phyloP scores from a whole-genome alignment of 1,139 yeast species.

The Debaryomycetaceae sp. region DNA sequence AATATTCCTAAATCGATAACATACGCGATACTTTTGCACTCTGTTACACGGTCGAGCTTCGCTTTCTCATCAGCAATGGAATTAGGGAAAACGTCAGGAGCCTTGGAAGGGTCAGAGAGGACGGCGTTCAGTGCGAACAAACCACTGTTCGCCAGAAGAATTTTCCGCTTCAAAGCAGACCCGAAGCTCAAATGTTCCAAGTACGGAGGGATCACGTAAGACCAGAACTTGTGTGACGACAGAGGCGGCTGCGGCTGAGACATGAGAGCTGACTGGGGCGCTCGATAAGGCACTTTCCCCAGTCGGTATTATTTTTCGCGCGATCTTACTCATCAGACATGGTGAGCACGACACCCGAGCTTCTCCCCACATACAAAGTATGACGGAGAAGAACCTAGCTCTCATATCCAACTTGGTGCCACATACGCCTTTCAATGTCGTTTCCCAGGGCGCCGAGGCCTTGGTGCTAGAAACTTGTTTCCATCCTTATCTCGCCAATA shows the following conservation, averaged over 20 bases:
- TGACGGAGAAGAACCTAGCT: slow-evolving; percentile 33
- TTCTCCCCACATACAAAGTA: slow-evolving; percentile 6
- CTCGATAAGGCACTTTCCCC: too few relatives aligned
- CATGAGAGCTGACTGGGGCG: too few relatives aligned
- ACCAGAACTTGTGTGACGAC: neutral
- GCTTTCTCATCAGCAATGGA: too few relatives aligned
- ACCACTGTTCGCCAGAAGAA: slow-evolving; percentile 13
- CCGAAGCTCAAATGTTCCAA: slow-evolving; percentile 30
- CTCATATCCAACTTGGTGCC: slow-evolving; percentile 34
- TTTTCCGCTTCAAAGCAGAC: slow-evolving; percentile 17
- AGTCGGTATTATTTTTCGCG: neutral
- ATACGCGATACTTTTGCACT: too few relatives aligned
- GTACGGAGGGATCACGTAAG: slow-evolving; percentile 34
- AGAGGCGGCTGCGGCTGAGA: neutral
- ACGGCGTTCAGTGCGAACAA: slow-evolving; percentile 20
- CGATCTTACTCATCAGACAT: too few relatives aligned
- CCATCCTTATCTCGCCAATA: slow-evolving; percentile 58
- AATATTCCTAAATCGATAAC: slow-evolving; percentile 30
- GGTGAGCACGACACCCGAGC: too few relatives aligned
- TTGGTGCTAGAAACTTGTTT: slow-evolving; percentile 52
- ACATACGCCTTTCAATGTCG: slow-evolving; percentile 37
- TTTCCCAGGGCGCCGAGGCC: slow-evolving; percentile 97
- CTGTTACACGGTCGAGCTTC: too few relatives aligned
- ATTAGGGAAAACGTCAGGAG: too few relatives aligned
- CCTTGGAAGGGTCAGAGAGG: slow-evolving; percentile 8